Base-by-base conservation (phyloP, 2,329 filamentous ascomycete species). In the Trichoderma aggressivum region DNA sequence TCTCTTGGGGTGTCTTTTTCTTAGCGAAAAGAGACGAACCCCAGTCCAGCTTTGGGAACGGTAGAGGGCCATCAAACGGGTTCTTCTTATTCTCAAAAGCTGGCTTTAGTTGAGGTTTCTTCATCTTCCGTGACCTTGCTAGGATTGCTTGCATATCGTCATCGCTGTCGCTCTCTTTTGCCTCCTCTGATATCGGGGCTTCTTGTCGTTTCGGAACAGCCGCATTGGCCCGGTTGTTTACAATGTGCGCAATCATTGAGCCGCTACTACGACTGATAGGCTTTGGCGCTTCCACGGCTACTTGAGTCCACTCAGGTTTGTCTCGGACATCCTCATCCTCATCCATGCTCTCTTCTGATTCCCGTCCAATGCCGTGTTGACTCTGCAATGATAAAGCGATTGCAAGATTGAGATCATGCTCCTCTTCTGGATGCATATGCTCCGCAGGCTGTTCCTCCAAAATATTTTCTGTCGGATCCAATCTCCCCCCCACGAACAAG, bases 11-110 rank as follows among this genome's bases (percentile, higher is more conserved):
- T 0, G 71, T 68, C 7, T 75, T 72, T 70, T 83, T 84, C 73
- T 84, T 85, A 6, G 81, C 81, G 72, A 89, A 90, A 2, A 90
- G 83, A 1, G 85, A 87, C 3, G 88, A 90, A 65, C 88, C 90
- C 85, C 87, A 90, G 58, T 92, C 89, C 1, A 97, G 85, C 77
- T 94, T 95, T 75, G 97, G 94, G 77, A 99, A 99, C 0, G 96
- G 96, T 6, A 99, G 81, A 0, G 94, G 94, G 0, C 95, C 95
- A 74, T 89, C 88, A 77, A 97, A 89, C 0, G 88, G 85, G 75
- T 89, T 89, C 74, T 87, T 88, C 43, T 86, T 84, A 63, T 88
- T 89, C 11, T 86, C 79, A n/a, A 81, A 77, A 3, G 82, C 76
- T 2, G 80, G 79, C 55, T 80, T 82, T 21, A 79, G 79, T 55